These are phyloP conservation scores for Nicotiana noctiflora DNA, from an alignment of 257 asterid genomes.

Conservation along the genomic window DNA sequence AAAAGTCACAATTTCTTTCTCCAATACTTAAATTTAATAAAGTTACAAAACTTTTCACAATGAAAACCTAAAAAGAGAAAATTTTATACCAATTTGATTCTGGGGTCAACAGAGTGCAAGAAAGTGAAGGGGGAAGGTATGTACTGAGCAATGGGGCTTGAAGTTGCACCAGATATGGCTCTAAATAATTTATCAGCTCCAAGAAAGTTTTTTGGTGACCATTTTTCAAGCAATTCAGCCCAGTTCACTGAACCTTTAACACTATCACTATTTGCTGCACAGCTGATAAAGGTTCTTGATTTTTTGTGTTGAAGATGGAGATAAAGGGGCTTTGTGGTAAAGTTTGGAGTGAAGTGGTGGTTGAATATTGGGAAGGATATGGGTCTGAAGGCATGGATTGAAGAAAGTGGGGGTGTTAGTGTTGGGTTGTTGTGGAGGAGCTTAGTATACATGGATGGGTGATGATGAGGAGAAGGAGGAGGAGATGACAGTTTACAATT, in stretches of 20 bases:
- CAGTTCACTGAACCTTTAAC: constrained; percentile 40
- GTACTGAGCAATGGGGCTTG: constrained; percentile 95
- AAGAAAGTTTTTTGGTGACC: constrained; percentile 61
- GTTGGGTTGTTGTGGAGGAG: constrained; percentile 31
- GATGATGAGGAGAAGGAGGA: neutral
- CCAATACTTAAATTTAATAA: neutral
- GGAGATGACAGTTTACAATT: too few species aligned
- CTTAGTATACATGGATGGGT: constrained; percentile 56
- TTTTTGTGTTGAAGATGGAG: constrained; percentile 12
- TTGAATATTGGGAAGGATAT: constrained; percentile 16
- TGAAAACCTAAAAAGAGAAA: neutral
- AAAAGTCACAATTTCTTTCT: too few species aligned
- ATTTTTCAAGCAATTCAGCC: constrained; percentile 43
- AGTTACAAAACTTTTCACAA: neutral
- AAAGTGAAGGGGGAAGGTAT: constrained; percentile 90
- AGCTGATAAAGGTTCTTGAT: constrained; percentile 20
- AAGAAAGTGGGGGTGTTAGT: constrained; percentile 4
- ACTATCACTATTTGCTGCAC: constrained; percentile 27
- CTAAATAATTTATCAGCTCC: constrained; percentile 78
- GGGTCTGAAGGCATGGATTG: constrained; percentile 9
- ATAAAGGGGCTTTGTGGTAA: constrained; percentile 9
- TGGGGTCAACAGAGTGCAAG: constrained; percentile 87
- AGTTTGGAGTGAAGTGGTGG: constrained; percentile 11
- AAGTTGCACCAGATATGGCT: constrained; percentile 86
- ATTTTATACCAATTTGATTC: constrained; percentile 70